Evolutionary conservation across 495 filamentous ascomycete genomes (phyloP), one percentile per base, ranked within the genome.

Genomic region (Penicillium herquei): DNA sequence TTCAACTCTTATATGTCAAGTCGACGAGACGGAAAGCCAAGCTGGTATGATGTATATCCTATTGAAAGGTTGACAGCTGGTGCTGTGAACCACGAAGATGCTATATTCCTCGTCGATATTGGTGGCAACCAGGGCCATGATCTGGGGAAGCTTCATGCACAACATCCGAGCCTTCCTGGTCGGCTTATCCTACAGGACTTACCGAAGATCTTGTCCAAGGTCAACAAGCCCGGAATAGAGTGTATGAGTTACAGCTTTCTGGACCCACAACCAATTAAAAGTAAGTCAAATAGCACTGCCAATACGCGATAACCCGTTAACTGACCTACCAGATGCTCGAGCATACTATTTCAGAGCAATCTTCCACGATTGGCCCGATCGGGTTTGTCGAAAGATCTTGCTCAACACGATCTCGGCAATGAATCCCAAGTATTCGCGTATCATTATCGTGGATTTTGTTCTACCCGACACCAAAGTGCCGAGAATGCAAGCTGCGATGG

Each of bases 51-150:
- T 34, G 69, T 76, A 56, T 79, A 74, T 49, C 75, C 78, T 10
- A 59, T 79, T 0, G 48, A 64, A 35, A 63, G 73, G 16, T 62
- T 68, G 1, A 63, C 79, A 0, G 31, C 64, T 6, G 44, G 63
- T 1, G 68, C 70, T 6, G 39, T 53, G 4, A 17, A 31, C 7
- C 13, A 46, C 13, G 7, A 34, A 8, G 47, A 64, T 11, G 41
- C 51, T 0, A 51, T 63, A 6, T 56, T 72, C 6, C 55, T 76
- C 0, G 77, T 83, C 6, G 82, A 84, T 63, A 62, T 81, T 2
- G 80, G 71, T 33, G 81, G 79, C 3, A 68, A 67, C n/a, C 43
- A 62, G 4, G 79, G 80, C 1, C 72, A 80, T 42, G 75, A 83
- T 45, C 59, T 80, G 0, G 40, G 55, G 3, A 57, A 56, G 11